Conservation (phyloP, 2,329 filamentous ascomycete genomes). For the Nemania bipapillata region DNA sequence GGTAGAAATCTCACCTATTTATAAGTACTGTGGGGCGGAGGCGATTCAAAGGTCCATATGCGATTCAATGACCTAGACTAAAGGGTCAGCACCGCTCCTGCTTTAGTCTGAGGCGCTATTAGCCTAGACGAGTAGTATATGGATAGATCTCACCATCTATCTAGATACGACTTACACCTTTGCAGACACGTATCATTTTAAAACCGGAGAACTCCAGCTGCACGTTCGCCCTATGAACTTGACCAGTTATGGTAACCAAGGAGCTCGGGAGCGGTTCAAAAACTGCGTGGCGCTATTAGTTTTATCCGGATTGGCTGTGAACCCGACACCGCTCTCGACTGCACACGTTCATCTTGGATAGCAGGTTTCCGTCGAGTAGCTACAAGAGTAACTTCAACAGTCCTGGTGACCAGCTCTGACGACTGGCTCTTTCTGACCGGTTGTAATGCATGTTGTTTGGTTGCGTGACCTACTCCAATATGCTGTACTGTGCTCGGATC, state of each 20-base stretch:
- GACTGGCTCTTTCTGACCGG: slow-evolving; percentile 17
- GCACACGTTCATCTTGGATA: neutral
- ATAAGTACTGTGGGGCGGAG: no score
- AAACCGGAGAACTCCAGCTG: no score
- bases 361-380: neutral
- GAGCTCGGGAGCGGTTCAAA: no score
- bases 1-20: no score
- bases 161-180: no score
- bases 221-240: slow-evolving; percentile 5
- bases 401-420: neutral
- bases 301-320: slow-evolving; percentile 15
- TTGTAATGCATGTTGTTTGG: neutral
- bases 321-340: slow-evolving; percentile 21
- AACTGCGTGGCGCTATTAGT: slow-evolving; percentile 14
- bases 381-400: neutral
- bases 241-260: neutral
- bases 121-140: neutral
- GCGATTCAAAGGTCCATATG: no score
- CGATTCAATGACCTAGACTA: no score
- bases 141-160: neutral
- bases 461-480: slow-evolving; percentile 8
- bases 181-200: no score
- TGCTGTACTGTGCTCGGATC: slow-evolving; percentile 15
- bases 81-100: no score
- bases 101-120: no score